Base-by-base conservation (phyloP, 495 filamentous ascomycete genomes). In the Neurospora sp. region DNA sequence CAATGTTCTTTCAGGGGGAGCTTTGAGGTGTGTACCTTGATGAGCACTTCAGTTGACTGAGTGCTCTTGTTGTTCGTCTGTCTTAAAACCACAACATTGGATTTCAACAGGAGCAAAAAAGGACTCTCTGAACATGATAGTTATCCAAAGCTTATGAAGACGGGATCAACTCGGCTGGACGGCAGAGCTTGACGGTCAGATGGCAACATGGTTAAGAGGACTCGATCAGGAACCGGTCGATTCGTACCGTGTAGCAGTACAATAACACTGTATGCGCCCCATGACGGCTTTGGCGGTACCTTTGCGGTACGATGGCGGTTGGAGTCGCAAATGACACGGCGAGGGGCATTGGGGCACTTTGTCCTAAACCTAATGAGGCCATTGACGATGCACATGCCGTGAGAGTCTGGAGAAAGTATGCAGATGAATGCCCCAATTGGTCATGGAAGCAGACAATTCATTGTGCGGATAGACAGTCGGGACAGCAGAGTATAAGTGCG, bases 331-430 rank as follows among this genome's bases (percentile, higher is more conserved):
- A 66, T 66, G 54, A 66, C 54, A n/a, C n/a, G 27, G 14, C 6
- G 54, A 35, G 54, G 54, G 27, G 54, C 54, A 16, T 35, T 62
- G 12, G 54, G 27, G 11, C 23, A 66, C 54, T 66, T 27, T 35
- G 54, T 66, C 14, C 70, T 46, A 42, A 71, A 5, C 37, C 27
- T 18, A 44, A 71, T 71, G 38, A 71, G 40, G 27, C 18, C 40
- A 31, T 54, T 31, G 16, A n/a, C 39, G 70, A 31, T 44, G 73
- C 54, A 74, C 41, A 72, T 69, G 69, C 72, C 40, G 74, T 72
- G 71, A 71, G 48, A 75, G 75, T 71, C 54, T 71, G 39, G 42
- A 72, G 12, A 38, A 38, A 39, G 23, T 59, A 59, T 62, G 54
- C 69, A 41, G 35, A 14, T 39, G 7, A 46, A 69, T 8, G 14